Percentiles rank a stretch among this genome's conserved stretches.
Conservation (phyloP, 345 rosid species). For the Acer yangbiense region DNA sequence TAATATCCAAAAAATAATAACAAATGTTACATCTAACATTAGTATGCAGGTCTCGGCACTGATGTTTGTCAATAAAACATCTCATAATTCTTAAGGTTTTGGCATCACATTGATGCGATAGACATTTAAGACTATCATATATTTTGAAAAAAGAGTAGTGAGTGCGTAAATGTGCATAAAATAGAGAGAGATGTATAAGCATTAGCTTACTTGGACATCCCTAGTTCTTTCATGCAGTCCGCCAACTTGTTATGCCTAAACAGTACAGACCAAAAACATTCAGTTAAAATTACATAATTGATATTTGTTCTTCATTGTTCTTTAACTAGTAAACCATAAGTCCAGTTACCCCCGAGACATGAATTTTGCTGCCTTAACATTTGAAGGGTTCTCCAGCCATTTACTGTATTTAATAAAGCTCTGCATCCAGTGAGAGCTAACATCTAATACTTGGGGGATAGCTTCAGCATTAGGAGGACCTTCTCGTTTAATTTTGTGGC, state of each 20-base stretch:
- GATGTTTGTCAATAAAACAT: not conserved
- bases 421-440: conserved; percentile 93
- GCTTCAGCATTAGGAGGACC: conserved; percentile 78
- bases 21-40: not conserved
- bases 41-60: not conserved
- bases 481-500: conserved; percentile 59
- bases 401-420: conserved; percentile 92
- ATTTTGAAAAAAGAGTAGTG: not conserved
- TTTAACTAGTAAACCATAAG: conserved; percentile 13
- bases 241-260: conserved; percentile 77
- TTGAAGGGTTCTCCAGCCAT: conserved; percentile 90
- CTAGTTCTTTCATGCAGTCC: conserved; percentile 70
- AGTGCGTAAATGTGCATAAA: not conserved
- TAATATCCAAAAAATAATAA: not conserved
- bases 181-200: conserved; percentile 8
- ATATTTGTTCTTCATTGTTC: conserved; percentile 5
- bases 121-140: not conserved
- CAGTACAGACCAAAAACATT: conserved; percentile 20
- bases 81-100: not conserved
- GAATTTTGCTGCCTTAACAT: conserved; percentile 85
- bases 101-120: not conserved
- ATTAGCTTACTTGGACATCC: conserved; percentile 60
- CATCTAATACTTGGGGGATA: conserved; percentile 62
- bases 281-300: not conserved
- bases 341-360: conserved; percentile 77